Percentiles rank a stretch among this genome's conserved stretches.
These are phyloP conservation scores for Colletotrichum sp. DNA, from an alignment of 2,329 filamentous ascomycete species.

Conservation along the genomic window DNA sequence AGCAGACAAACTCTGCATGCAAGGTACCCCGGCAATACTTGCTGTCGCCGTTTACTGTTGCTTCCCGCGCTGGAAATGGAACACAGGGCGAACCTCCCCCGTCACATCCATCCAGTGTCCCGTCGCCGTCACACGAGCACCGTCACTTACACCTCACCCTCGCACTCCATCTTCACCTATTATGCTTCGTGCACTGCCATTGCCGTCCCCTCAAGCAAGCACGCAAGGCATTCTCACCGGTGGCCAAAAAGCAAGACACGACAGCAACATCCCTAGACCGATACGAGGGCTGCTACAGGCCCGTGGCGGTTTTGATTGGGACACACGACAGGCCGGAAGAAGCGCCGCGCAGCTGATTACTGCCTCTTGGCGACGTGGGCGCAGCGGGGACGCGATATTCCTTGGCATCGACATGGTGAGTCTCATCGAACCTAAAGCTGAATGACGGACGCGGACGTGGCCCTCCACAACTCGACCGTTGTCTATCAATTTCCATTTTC, in stretches of 20 bases:
- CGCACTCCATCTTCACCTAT: not conserved
- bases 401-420: not conserved
- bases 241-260: not conserved
- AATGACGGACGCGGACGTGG: slow-evolving; percentile 10
- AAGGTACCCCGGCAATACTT: slow-evolving; percentile 16
- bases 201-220: not conserved
- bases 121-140: not conserved
- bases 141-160: not conserved
- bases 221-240: not conserved
- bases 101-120: not conserved
- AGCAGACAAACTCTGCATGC: slow-evolving; percentile 10
- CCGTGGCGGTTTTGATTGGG: not conserved
- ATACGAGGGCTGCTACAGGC: not conserved
- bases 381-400: not conserved
- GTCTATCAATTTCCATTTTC: not conserved
- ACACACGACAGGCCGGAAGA: not conserved
- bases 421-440: not conserved
- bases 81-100: not conserved
- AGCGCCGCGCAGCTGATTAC: not conserved
- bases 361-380: slow-evolving; percentile 6
- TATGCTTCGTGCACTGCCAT: not conserved
- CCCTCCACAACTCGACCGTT: not conserved
- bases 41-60: not conserved
- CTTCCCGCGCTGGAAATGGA: not conserved
- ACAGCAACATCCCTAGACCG: not conserved